Evolutionary conservation across 2,329 filamentous ascomycete genomes (phyloP).

Genomic region (Atkinsonella hypoxylon): DNA sequence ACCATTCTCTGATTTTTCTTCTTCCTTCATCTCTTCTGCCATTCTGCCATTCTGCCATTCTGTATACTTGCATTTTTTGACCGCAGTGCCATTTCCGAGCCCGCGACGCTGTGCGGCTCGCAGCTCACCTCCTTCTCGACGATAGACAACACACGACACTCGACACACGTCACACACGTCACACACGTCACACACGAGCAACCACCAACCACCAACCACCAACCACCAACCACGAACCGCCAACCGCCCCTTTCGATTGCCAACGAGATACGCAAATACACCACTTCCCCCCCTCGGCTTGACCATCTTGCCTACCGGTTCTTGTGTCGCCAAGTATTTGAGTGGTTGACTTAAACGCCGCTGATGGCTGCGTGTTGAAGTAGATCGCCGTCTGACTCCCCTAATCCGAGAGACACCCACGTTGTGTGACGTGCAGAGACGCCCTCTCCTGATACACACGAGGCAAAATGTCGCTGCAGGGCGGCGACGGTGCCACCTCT

Average conservation of each 20-base stretch:
- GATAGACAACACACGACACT: not conserved
- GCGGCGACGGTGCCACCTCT: slow-evolving; percentile 17
- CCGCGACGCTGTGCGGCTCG: slow-evolving; percentile 6
- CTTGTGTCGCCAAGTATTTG: not conserved
- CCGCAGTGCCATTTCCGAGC: not conserved
- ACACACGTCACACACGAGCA: not conserved
- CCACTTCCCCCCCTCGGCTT: not conserved
- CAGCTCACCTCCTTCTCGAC: not conserved
- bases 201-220: not conserved
- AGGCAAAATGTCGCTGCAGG: slow-evolving; percentile 23
- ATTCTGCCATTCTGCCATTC: slow-evolving; percentile 1
- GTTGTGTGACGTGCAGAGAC: not conserved
- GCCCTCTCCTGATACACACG: slow-evolving; percentile 4
- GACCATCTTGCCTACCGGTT: not conserved
- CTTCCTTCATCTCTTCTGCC: slow-evolving; percentile 1
- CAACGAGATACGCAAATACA: not conserved
- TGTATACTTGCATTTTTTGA: slow-evolving; percentile 2
- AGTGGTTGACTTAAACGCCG: not conserved
- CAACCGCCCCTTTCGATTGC: not conserved
- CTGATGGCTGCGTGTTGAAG: slow-evolving; percentile 9
- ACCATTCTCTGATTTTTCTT: not conserved
- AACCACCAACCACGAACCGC: not conserved
- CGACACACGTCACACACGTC: not conserved
- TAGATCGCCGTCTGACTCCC: not conserved
- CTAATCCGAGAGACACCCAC: not conserved